Percentiles rank a stretch among this genome's conserved stretches.
Evolutionary conservation across 345 rosid species (phyloP).

Genomic region (Ceriops zippeliana): DNA sequence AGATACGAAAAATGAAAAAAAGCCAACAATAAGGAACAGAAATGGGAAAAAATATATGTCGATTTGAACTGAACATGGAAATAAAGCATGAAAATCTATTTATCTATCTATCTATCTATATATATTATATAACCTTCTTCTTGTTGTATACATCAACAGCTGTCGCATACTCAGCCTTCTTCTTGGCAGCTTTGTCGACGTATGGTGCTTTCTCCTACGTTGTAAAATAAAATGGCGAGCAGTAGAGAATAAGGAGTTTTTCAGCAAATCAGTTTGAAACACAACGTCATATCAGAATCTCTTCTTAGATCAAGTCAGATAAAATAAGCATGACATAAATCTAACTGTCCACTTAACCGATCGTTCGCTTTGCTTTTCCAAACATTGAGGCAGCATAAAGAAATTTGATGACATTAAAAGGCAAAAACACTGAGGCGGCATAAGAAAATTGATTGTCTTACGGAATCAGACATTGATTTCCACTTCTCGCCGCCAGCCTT

Average conservation of each 20-base stretch:
- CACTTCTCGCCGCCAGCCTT: constrained; percentile 48
- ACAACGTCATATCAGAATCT: not conserved
- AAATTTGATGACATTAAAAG: no score
- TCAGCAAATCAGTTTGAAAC: not conserved
- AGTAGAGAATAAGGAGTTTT: not conserved
- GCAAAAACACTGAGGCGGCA: not conserved
- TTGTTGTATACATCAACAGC: constrained; percentile 26
- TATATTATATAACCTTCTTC: constrained; percentile 16
- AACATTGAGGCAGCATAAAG: no score
- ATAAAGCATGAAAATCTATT: not conserved
- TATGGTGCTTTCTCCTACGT: constrained; percentile 36
- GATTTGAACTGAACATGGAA: not conserved
- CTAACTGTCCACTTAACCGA: not conserved
- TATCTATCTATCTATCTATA: no score
- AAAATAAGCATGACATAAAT: not conserved
- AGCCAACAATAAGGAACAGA: no score
- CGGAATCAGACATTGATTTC: constrained; percentile 37
- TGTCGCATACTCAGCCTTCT: constrained; percentile 38
- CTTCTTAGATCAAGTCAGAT: not conserved
- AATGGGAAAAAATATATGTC: not conserved
- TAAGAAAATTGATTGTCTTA: constrained; percentile 14
- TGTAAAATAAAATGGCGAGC: not conserved
- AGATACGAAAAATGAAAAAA: not conserved
- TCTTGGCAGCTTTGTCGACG: constrained; percentile 24
- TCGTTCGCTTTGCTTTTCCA: no score